These are phyloP conservation scores for Luffa aegyptiaca DNA, from an alignment of 306 rosid genomes.

Conservation along the genomic window DNA sequence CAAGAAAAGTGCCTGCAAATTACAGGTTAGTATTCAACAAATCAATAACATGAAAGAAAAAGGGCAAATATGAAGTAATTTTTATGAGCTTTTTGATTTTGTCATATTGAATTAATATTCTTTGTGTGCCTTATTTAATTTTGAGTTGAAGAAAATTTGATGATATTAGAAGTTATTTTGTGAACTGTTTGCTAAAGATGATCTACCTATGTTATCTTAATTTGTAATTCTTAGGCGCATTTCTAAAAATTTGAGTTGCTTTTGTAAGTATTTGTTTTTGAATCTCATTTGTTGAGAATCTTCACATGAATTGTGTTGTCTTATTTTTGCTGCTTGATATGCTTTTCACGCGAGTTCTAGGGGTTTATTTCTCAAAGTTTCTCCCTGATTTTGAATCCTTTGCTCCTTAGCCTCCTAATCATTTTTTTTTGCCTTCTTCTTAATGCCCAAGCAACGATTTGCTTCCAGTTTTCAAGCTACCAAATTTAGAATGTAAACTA, in stretches of 20 bases:
- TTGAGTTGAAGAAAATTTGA: background rate
- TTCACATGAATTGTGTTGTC: no score
- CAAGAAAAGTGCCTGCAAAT: constrained; percentile 11
- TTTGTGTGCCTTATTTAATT: background rate
- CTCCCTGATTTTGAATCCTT: background rate
- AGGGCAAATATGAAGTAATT: background rate
- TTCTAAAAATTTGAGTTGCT: no score
- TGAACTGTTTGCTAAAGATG: no score
- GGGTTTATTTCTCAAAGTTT: no score
- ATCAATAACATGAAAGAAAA: background rate
- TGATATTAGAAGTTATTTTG: background rate
- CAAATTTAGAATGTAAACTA: background rate
- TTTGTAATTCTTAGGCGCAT: no score
- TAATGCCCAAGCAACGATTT: background rate
- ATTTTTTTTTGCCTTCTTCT: background rate
- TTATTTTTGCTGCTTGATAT: no score
- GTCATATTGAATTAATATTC: background rate
- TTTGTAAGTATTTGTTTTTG: no score
- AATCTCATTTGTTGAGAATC: no score
- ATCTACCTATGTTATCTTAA: no score
- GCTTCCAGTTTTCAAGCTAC: no score
- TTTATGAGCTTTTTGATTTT: background rate
- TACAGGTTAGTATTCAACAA: background rate
- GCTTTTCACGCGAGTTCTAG: no score
- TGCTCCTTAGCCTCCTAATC: background rate